Base-by-base conservation (phyloP, 306 rosid species). In the Spatholobus suberectus region DNA sequence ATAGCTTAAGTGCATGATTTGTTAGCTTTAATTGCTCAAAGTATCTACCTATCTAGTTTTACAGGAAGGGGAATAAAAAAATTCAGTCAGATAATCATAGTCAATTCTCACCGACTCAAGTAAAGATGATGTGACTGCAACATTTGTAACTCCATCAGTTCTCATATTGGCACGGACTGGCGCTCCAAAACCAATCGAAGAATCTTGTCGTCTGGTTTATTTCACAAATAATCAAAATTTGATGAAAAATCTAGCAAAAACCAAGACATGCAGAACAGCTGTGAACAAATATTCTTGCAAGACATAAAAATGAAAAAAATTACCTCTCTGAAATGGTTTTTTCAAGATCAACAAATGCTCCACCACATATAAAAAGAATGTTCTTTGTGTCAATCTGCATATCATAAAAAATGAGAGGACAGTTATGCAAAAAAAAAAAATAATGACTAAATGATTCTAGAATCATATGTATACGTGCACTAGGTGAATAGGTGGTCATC, bases 291-390 rank as follows among this genome's bases (percentile, higher is more conserved):
- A 65, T 49, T 83, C 20, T 29, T 57, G 17, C 32, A 32, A 76
- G 43, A 46, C 59, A 51, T 8, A 14, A 3, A 54, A 21, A 32
- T 3, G 3, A 11, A 46, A 80, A 20, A 35, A 62, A 69, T 77
- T 87, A 94, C 98, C 98, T 90, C 81, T 94, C 98, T 15, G 97
- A 92, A 90, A 94, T 90, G 86, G 98, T 94, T 86, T 94, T 94
- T 37, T 94, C 98, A 73, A 94, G 98, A 88, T 92, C 92, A 75
- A 94, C 17, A 74, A 94, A 94, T n/a, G 97, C 98, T 83, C 98
- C 98, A 57, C 97, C 98, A 83, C 98, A 94, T 78, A 94, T 87
- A 75, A 94, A 94, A 67, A 94, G 96, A 83, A 94, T 94, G 77
- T 94, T 87, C 88, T 89, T 94, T n/a, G 98, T 94, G 86, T 94